Base-by-base conservation (phyloP, 2,329 filamentous ascomycete genomes). In the Emergomyces africanus region DNA sequence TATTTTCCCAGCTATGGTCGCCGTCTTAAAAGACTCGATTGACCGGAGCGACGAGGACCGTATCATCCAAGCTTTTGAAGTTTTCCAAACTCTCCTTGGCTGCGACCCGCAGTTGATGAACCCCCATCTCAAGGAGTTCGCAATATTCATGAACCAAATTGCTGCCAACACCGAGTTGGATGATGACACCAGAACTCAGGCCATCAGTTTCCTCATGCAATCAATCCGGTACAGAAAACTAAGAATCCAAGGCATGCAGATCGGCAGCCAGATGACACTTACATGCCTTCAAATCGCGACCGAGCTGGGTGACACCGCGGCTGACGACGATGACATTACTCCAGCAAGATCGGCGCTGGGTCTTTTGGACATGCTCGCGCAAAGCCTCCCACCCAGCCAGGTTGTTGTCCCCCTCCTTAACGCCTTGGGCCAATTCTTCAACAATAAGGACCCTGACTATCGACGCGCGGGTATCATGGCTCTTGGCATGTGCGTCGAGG, bases 91-190 rank as follows among this genome's bases (percentile, higher is more conserved):
- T 56, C 86, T 96, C 68, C 83, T 99, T 58, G 88, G 88, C 64
- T 96, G 90, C 72, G 92, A 96, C 71, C 87, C 89, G 35, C 83
- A 89, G 53, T 82, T 97, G 56, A 79, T 97, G 57, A 88, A 86
- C 64, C 80, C 83, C 59, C 91, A 96, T 77, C 89, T 99, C 69
- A 89, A 87, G 71, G 90, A 96, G 68, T 82, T 99, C 9, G 81
- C 96, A 61, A 83, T 88, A 66, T 96, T 97, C 79, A 97, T 97
- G 89, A 87, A 95, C 68, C 86, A 94, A 61, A 81, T 99, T 58
- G 83, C 88, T 53, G 81, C 82, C 66, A 89, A 95, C 74, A 87
- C 81, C 50, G 80, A 87, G 44, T 81, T 89, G 50, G 87, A 91
- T 50, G 89, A 95, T 46, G 92, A 96, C 61, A 87, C 89, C 57